phyloP scores from a whole-genome alignment of 192 early-diverging fungal genomes.

The Dissophora globulifera region DNA sequence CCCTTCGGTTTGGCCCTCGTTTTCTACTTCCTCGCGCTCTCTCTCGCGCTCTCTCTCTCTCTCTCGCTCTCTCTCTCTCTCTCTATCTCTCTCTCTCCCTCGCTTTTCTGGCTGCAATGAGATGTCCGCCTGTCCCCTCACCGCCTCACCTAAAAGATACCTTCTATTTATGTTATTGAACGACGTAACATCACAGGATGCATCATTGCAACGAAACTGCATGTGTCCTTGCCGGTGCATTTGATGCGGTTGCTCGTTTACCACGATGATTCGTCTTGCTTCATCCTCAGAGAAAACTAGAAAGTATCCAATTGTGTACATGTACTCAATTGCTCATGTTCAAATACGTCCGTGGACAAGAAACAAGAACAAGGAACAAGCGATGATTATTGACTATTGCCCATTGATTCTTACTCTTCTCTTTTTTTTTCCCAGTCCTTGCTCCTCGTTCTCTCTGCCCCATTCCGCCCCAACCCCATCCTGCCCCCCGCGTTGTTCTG shows the following conservation, averaged over 20 bases:
- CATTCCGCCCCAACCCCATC: slow-evolving; percentile 1
- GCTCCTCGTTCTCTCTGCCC: no score
- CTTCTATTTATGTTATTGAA: neutral
- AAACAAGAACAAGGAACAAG: no score
- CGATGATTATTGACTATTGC: no score
- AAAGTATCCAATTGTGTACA: neutral
- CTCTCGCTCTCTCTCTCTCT: neutral
- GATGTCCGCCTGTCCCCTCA: no score
- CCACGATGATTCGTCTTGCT: neutral
- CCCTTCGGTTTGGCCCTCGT: slow-evolving; percentile 6
- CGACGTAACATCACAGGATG: neutral
- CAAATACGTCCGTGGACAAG: no score
- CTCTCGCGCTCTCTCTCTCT: neutral
- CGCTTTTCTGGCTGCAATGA: no score
- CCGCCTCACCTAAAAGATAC: neutral
- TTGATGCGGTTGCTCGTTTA: no score
- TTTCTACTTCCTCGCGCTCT: neutral
- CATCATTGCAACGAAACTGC: neutral
- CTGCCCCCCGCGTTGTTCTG: neutral
- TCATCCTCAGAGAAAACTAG: slow-evolving; percentile 9
- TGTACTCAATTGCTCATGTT: no score
- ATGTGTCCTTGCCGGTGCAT: no score
- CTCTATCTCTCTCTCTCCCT: neutral
- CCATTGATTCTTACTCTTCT: slow-evolving; percentile 12
- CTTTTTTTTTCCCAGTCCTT: neutral